Base-by-base conservation (phyloP, 257 asterid species). In the Solanum sparsipilum region DNA sequence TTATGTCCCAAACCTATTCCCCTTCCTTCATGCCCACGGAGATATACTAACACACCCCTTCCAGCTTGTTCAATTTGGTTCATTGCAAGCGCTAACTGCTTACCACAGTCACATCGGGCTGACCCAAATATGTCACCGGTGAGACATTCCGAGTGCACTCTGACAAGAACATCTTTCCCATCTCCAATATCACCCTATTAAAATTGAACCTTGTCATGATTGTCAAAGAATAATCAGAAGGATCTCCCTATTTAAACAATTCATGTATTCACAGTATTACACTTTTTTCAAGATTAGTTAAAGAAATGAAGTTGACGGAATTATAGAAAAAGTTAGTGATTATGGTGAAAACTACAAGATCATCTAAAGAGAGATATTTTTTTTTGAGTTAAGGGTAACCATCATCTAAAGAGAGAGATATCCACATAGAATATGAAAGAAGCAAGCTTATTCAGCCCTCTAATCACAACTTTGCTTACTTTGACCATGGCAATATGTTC, bases 401-500 rank as follows among this genome's bases (percentile, higher is more conserved):
- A 74, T 74, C 20, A 5, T 74, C 20, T 11, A 81, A 46, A 81
- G 38, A 58, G 67, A 58, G 67, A 21, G 5, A 58, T 20, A 58
- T 58, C 85, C 36, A 27, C 5, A n/a, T 44, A 29, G 41, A 46
- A 1, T 46, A 29, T 46, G 68, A 29, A 81, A 81, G 85, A 56
- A 46, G 85, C 18, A 27, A 16, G 27, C 5, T 46, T 5, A 16
- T 25, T 46, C 70, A 48, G 29, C 29, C 38, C 27, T 81, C 39
- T 46, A 18, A 82, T 82, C 85, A 48, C 70, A 27, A 29, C 39
- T 32, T 46, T 41, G 86, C 96, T 89, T 87, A 96, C 99, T 96
- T 96, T 97, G 72, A 97, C 99, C 99, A 97, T 94, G 4, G 98
- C 99, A 32, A 97, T 97, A 89, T 97, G 99, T 89, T 97, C 99